These are phyloP conservation scores for Tolypocladium cylindrosporum DNA, from an alignment of 2,329 filamentous ascomycete species.

Conservation along the genomic window DNA sequence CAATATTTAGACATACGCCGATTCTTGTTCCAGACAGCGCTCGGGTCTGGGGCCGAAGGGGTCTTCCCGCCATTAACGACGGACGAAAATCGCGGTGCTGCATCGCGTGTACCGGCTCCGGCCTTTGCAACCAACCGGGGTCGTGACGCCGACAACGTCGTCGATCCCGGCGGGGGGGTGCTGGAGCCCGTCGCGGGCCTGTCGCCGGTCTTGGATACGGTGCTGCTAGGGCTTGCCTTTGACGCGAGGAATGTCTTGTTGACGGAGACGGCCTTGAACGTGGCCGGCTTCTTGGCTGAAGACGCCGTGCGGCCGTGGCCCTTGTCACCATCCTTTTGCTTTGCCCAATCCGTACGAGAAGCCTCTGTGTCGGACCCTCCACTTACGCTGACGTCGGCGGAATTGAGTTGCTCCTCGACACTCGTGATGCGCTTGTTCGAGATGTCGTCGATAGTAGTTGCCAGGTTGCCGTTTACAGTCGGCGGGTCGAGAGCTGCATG, in stretches of 20 bases:
- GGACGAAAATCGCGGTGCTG: slow-evolving; percentile 30
- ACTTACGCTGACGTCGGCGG: slow-evolving; percentile 58
- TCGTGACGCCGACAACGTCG: slow-evolving; percentile 43
- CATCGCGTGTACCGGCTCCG: slow-evolving; percentile 48
- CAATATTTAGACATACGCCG: slow-evolving; percentile 49
- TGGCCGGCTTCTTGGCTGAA: slow-evolving; percentile 61
- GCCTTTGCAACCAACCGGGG: slow-evolving; percentile 70
- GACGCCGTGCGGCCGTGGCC: slow-evolving; percentile 49
- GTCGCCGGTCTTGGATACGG: slow-evolving; percentile 39
- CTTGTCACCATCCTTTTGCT: slow-evolving; percentile 46
- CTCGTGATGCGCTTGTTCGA: slow-evolving; percentile 48
- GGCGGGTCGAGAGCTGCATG: slow-evolving; percentile 35
- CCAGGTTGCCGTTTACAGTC: slow-evolving; percentile 36
- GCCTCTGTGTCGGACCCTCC: slow-evolving; percentile 71
- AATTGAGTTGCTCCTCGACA: slow-evolving; percentile 50
- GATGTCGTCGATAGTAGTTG: slow-evolving; percentile 35
- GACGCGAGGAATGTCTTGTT: slow-evolving; percentile 76
- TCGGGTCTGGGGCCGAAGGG: slow-evolving; percentile 56
- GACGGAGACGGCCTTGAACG: slow-evolving; percentile 78
- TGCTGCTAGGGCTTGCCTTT: slow-evolving; percentile 42
- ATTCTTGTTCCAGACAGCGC: slow-evolving; percentile 83
- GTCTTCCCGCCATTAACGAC: slow-evolving; percentile 47
- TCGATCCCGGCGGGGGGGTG: slow-evolving; percentile 33
- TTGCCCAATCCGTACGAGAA: slow-evolving; percentile 46
- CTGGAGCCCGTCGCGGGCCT: slow-evolving; percentile 37